Evolutionary conservation across 2,329 filamentous ascomycete species (phyloP).

Genomic region (Coleophoma eucalyptorum): DNA sequence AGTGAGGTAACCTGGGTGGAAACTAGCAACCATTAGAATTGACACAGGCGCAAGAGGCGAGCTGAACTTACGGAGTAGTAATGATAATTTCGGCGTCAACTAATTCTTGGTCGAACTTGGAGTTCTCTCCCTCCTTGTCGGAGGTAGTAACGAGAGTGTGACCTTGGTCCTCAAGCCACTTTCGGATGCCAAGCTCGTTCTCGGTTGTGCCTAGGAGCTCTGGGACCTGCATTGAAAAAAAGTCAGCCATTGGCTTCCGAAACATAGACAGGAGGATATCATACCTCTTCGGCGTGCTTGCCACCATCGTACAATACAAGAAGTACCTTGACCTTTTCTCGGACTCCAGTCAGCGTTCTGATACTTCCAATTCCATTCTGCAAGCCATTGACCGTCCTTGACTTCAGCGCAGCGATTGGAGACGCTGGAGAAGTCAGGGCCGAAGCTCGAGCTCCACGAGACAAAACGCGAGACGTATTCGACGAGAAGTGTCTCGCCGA

Average conservation of each 20-base stretch:
- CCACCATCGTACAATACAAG: conserved; percentile 86
- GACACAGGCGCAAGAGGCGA: background rate
- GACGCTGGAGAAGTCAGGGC: background rate
- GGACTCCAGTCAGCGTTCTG: conserved; percentile 27
- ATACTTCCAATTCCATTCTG: conserved; percentile 19
- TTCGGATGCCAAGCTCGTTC: conserved; percentile 95
- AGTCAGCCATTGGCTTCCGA: conserved; percentile 10
- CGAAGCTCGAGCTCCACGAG: conserved; percentile 14
- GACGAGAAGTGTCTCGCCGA: conserved; percentile 9
- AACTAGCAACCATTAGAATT: conserved; percentile 46
- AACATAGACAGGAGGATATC: conserved; percentile 6
- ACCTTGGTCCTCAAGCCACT: conserved; percentile 96
- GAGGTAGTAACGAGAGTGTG: conserved; percentile 97
- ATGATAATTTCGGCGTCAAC: conserved; percentile 98
- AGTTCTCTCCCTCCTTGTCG: conserved; percentile 93
- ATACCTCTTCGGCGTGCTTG: conserved; percentile 77
- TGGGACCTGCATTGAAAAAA: conserved; percentile 54
- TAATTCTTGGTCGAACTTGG: conserved; percentile 90
- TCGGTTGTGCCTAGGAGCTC: conserved; percentile 83
- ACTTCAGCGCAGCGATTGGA: background rate
- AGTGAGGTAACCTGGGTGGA: conserved; percentile 97
- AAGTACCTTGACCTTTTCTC: conserved; percentile 83
- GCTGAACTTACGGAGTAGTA: conserved; percentile 74
- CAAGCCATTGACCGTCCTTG: background rate
- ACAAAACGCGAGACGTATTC: conserved; percentile 11